These are phyloP conservation scores for Anthracocystis setariae DNA, from an alignment of 1,284 basidiomycete species.

Conservation along the genomic window DNA sequence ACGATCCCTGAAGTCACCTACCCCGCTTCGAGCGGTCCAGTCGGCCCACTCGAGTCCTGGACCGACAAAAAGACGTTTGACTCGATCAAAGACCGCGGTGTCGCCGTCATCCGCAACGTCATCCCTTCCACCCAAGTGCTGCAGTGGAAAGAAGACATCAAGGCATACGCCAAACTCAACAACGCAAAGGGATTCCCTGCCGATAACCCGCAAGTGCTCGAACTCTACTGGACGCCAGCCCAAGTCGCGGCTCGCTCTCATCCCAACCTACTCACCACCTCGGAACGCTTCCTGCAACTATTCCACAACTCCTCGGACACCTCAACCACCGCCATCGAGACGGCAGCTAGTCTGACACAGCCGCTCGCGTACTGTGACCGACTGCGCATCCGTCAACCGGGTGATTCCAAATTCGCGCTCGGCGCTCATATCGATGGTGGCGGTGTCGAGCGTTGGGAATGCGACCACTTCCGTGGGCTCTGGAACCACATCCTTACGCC, in stretches of 20 bases:
- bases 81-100: conserved; percentile 47
- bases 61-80: conserved; percentile 24
- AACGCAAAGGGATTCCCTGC: conserved; percentile 54
- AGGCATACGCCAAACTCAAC: conserved; percentile 40
- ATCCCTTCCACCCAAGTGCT: conserved; percentile 31
- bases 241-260: conserved; percentile 50
- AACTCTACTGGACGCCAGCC: conserved; percentile 54
- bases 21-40: conserved; percentile 9
- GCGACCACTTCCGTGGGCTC: conserved; percentile 73
- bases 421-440: conserved; percentile 82
- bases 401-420: conserved; percentile 77
- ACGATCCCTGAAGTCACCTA: conserved; percentile 46
- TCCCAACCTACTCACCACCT: conserved; percentile 40
- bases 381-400: conserved; percentile 78
- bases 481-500: conserved; percentile 75
- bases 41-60: conserved; percentile 28
- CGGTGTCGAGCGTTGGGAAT: conserved; percentile 82
- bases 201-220: conserved; percentile 57
- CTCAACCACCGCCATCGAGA: neutral
- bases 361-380: conserved; percentile 81
- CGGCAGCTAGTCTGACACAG: conserved; percentile 72
- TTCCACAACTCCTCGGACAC: conserved; percentile 43
- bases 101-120: conserved; percentile 51
- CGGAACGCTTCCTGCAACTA: conserved; percentile 39
- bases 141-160: conserved; percentile 50